Base-by-base conservation (phyloP, 2,329 filamentous ascomycete species). In the Colletotrichum tamarilloi region DNA sequence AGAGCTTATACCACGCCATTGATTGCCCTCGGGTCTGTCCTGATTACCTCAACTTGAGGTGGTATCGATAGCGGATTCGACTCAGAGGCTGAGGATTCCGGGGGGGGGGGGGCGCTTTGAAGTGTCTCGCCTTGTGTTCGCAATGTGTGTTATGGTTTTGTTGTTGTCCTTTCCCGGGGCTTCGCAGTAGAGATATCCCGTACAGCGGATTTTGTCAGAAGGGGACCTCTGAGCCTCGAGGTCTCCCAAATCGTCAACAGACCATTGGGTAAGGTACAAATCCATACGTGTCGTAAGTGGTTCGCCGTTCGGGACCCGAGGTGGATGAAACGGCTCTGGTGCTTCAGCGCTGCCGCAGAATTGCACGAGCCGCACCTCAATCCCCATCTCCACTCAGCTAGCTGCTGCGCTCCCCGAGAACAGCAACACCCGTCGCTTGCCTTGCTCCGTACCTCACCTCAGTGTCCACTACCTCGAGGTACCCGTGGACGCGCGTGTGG, bases 291-390 rank as follows among this genome's bases (percentile, higher is more conserved):
- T 49, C 53, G 19, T 60, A 32, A 30, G 63, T 62, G 38, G 59
- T 70, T 70, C 55, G 55, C 59, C 56, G n/a, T 63, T 63, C 62
- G 62, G 71, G 67, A 70, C 46, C 71, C 67, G 67, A 66, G 46
- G 16, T 53, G 26, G 71, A 71, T 74, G 72, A 74, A 74, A 74
- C 72, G 53, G 35, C 64, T 58, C 63, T 74, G 68, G 11, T 72
- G 72, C 72, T 67, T 72, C 72, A 74, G 62, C 26, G 49, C 62
- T 74, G 72, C 72, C 72, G 68, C 72, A 74, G 72, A 63, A 57
- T 59, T 49, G 49, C 67, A 71, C 68, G 53, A 49, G 38, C 38
- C 60, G 60, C 42, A 70, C 49, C 69, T 53, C 55, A 14, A 19
- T 58, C 38, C 32, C 26, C 32, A 35, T 35, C 32, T 1, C 32